Conservation (phyloP, 2,329 filamentous ascomycete genomes). For the Paradendryphiella salina region DNA sequence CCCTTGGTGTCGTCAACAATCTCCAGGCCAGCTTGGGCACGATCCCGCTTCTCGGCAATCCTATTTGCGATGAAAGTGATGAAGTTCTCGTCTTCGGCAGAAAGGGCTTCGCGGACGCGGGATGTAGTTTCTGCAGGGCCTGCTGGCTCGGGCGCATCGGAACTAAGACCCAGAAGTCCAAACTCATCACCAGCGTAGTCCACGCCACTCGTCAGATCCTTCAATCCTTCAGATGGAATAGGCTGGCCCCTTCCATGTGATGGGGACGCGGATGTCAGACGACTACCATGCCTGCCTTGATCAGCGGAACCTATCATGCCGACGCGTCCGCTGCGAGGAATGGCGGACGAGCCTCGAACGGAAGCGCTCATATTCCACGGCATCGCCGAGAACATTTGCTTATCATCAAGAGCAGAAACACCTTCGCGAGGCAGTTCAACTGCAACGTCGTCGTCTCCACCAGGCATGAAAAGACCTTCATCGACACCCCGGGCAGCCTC, state of each 20-base stretch:
- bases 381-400: slow-evolving; percentile 66
- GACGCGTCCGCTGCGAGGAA: slow-evolving; percentile 49
- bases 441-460: slow-evolving; percentile 60
- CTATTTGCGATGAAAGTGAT: slow-evolving; percentile 60
- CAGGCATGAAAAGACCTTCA: slow-evolving; percentile 33
- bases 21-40: slow-evolving; percentile 19
- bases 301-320: slow-evolving; percentile 46
- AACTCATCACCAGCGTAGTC: slow-evolving; percentile 33
- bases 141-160: slow-evolving; percentile 18
- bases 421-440: slow-evolving; percentile 73
- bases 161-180: slow-evolving; percentile 22
- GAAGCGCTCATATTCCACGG: slow-evolving; percentile 69
- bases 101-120: slow-evolving; percentile 58
- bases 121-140: slow-evolving; percentile 24
- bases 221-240: slow-evolving; percentile 33
- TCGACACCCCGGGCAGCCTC: slow-evolving; percentile 44
- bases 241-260: slow-evolving; percentile 57
- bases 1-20: slow-evolving; percentile 34
- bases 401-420: slow-evolving; percentile 67
- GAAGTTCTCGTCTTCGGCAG: slow-evolving; percentile 65
- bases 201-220: slow-evolving; percentile 37
- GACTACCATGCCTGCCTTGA: slow-evolving; percentile 49
- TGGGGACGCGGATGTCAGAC: slow-evolving; percentile 64
- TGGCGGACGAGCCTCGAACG: slow-evolving; percentile 54
- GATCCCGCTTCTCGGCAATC: slow-evolving; percentile 45